Evolutionary conservation across 169 alveolate species (phyloP).

Genomic region (Plasmodium inui): DNA sequence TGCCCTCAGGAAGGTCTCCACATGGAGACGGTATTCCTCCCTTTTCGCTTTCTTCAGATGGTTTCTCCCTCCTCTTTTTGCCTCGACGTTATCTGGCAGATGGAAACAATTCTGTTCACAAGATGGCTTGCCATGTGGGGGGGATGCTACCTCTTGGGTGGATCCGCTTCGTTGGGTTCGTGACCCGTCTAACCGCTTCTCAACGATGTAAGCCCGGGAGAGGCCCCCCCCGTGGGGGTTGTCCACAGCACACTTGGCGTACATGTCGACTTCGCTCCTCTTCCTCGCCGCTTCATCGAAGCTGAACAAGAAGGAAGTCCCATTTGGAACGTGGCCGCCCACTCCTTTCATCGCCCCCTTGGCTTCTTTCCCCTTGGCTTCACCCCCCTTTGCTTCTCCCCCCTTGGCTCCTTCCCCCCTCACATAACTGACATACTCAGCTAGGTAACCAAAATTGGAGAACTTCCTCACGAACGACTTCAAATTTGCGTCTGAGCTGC

Average conservation of each 20-base stretch:
- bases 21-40: background rate
- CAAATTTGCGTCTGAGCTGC: background rate
- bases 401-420: background rate
- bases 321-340: background rate
- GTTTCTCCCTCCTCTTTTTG: background rate
- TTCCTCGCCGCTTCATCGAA: background rate
- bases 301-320: background rate
- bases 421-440: conserved; percentile 39
- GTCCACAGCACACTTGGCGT: background rate
- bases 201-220: background rate
- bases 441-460: conserved; percentile 12
- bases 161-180: background rate
- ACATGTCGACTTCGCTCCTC: background rate
- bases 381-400: background rate
- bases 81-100: background rate
- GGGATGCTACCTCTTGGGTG: background rate
- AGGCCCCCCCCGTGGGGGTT: background rate
- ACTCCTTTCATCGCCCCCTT: background rate
- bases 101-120: background rate
- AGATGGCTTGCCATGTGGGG: background rate
- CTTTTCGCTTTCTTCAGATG: background rate
- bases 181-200: background rate
- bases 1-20: background rate
- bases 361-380: no score
- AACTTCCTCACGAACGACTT: conserved; percentile 18